phyloP scores from a whole-genome alignment of 2,329 filamentous ascomycete species.

The Bipolaris sorokiniana region DNA sequence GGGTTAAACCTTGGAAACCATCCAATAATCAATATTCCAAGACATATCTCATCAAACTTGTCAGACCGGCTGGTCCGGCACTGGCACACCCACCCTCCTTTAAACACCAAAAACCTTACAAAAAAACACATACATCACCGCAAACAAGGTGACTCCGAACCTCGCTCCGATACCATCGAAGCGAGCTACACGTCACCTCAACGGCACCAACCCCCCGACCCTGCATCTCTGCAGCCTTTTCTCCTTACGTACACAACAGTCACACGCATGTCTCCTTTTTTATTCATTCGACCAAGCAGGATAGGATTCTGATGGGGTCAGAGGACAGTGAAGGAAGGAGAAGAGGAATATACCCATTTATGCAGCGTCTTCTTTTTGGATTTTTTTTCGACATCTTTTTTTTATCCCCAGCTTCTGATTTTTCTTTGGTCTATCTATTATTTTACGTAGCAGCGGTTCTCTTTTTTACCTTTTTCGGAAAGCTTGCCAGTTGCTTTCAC shows the following conservation, averaged over 20 bases:
- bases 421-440: slow-evolving; percentile 5
- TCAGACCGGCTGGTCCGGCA: slow-evolving; percentile 37
- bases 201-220: slow-evolving; percentile 32
- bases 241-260: slow-evolving; percentile 23
- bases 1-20: slow-evolving; percentile 31
- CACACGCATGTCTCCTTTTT: slow-evolving; percentile 2
- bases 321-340: not conserved
- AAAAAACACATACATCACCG: slow-evolving; percentile 33
- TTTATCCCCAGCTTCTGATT: not conserved
- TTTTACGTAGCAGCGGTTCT: slow-evolving; percentile 8
- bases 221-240: slow-evolving; percentile 21
- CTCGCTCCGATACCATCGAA: slow-evolving; percentile 28
- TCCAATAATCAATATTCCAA: not conserved
- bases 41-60: not conserved
- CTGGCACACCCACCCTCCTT: slow-evolving; percentile 29
- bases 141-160: slow-evolving; percentile 49
- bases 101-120: slow-evolving; percentile 21
- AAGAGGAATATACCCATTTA: slow-evolving; percentile 20
- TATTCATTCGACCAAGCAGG: not conserved
- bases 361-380: slow-evolving; percentile 16
- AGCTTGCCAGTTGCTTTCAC: slow-evolving; percentile 1
- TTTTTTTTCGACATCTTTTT: slow-evolving; percentile 10
- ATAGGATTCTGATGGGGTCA: not conserved
- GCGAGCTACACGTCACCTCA: slow-evolving; percentile 47
- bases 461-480: not conserved